Conservation (phyloP, 495 filamentous ascomycete species). For the Penicillium taxi region DNA sequence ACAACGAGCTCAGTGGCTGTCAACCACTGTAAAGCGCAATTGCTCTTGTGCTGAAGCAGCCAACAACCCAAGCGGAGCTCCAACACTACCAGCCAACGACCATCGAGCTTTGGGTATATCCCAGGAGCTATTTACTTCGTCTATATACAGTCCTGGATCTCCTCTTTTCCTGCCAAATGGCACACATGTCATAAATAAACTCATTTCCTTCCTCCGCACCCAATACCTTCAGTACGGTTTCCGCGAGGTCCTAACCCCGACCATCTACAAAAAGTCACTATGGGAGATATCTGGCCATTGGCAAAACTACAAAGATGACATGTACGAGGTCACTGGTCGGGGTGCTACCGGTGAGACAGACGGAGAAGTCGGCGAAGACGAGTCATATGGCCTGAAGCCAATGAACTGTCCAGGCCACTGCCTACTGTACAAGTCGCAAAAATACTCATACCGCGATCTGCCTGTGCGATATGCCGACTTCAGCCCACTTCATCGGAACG, state of each 20-base stretch:
- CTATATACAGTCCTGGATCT: slow-evolving; percentile 75
- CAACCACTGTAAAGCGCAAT: slow-evolving; percentile 21
- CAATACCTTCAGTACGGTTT: slow-evolving; percentile 87
- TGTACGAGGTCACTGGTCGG: slow-evolving; percentile 76
- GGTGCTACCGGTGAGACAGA: slow-evolving; percentile 42
- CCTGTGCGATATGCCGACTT: slow-evolving; percentile 92
- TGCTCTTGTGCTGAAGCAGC: slow-evolving; percentile 35
- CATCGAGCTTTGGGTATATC: slow-evolving; percentile 63
- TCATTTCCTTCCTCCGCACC: slow-evolving; percentile 73
- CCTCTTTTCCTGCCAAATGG: slow-evolving; percentile 84
- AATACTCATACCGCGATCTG: slow-evolving; percentile 69
- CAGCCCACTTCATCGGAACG: slow-evolving; percentile 84
- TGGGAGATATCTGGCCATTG: slow-evolving; percentile 89
- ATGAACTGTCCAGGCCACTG: slow-evolving; percentile 98
- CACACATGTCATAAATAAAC: slow-evolving; percentile 78
- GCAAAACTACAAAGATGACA: slow-evolving; percentile 90
- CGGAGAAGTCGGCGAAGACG: slow-evolving; percentile 50
- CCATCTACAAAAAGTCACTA: slow-evolving; percentile 84
- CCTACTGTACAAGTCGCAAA: slow-evolving; percentile 68
- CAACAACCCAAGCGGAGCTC: slow-evolving; percentile 14
- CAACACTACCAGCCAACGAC: slow-evolving; percentile 36
- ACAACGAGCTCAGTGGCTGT: slow-evolving; percentile 29
- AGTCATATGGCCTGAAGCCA: slow-evolving; percentile 85
- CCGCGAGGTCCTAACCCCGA: slow-evolving; percentile 85
- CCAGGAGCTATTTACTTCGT: slow-evolving; percentile 73